phyloP scores from a whole-genome alignment of 2,329 filamentous ascomycete genomes.

The Teratosphaeria destructans region DNA sequence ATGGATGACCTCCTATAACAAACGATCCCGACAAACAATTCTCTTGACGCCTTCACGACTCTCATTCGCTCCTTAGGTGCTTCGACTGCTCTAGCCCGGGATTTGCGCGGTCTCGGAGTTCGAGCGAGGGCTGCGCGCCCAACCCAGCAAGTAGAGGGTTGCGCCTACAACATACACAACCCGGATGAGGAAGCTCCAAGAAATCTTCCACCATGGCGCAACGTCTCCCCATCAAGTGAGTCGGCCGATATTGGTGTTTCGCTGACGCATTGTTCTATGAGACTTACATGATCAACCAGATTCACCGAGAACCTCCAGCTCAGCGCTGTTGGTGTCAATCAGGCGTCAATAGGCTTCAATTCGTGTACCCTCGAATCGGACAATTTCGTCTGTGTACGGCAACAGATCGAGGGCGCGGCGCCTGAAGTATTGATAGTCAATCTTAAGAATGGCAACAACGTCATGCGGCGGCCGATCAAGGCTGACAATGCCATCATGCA shows the following conservation, averaged over 20 bases:
- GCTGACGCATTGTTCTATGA: no score
- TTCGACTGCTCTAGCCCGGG: conserved; percentile 5
- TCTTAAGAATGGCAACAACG: conserved; percentile 94
- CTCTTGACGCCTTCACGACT: conserved; percentile 22
- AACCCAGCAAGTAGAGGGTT: conserved; percentile 1
- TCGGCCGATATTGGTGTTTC: neutral
- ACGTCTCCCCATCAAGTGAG: conserved; percentile 64
- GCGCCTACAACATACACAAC: conserved; percentile 11
- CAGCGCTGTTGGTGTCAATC: conserved; percentile 44
- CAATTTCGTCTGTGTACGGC: conserved; percentile 88
- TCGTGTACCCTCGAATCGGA: conserved; percentile 96
- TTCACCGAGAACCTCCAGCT: conserved; percentile 80
- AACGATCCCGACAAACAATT: conserved; percentile 20
- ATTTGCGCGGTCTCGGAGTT: conserved; percentile 7
- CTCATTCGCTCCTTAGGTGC: conserved; percentile 21
- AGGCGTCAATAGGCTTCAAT: conserved; percentile 71
- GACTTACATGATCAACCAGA: neutral
- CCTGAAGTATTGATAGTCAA: conserved; percentile 96
- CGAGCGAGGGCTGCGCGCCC: conserved; percentile 2
- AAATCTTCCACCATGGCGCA: conserved; percentile 41
- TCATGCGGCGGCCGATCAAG: conserved; percentile 91
- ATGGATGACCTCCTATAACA: conserved; percentile 2
- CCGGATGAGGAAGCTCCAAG: conserved; percentile 15
- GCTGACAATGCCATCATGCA: conserved; percentile 99
- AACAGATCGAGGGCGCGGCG: conserved; percentile 76